phyloP scores from a whole-genome alignment of 495 filamentous ascomycete species.

The Neurospora tetrasperma region DNA sequence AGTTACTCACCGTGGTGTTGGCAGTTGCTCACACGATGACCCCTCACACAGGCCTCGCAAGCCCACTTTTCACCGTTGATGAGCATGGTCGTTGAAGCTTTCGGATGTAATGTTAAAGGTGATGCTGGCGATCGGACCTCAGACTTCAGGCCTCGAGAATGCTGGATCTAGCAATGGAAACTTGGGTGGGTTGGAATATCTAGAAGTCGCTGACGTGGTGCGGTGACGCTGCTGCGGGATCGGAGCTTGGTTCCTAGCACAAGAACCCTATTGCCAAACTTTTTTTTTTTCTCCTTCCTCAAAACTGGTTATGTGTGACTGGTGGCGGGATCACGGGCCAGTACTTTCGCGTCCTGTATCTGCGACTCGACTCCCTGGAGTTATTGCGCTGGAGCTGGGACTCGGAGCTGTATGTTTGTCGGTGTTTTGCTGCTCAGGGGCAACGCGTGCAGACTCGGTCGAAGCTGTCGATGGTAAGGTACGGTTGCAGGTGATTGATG shows the following conservation, averaged over 20 bases:
- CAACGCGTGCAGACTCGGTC: background rate
- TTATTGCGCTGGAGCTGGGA: background rate
- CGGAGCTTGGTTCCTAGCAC: background rate
- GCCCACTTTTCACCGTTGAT: conserved; percentile 85
- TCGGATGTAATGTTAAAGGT: background rate
- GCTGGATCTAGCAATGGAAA: background rate
- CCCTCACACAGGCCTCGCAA: conserved; percentile 89
- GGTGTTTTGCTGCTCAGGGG: background rate
- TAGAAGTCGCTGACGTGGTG: background rate
- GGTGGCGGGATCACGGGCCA: background rate
- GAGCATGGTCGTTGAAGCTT: conserved; percentile 45
- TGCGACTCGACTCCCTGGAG: background rate
- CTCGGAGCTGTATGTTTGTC: background rate
- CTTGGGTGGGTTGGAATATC: background rate
- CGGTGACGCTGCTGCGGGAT: background rate
- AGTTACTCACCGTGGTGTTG: conserved; percentile 70
- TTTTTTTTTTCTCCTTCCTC: background rate
- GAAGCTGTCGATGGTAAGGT: background rate
- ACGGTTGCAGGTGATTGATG: background rate
- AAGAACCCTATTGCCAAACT: background rate
- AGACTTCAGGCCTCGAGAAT: conserved; percentile 1
- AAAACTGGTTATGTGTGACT: background rate
- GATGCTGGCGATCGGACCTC: background rate
- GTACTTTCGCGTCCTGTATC: background rate
- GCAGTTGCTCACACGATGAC: conserved; percentile 90